These are phyloP conservation scores for Fusarium palustre DNA, from an alignment of 2,329 filamentous ascomycete species.

Conservation along the genomic window DNA sequence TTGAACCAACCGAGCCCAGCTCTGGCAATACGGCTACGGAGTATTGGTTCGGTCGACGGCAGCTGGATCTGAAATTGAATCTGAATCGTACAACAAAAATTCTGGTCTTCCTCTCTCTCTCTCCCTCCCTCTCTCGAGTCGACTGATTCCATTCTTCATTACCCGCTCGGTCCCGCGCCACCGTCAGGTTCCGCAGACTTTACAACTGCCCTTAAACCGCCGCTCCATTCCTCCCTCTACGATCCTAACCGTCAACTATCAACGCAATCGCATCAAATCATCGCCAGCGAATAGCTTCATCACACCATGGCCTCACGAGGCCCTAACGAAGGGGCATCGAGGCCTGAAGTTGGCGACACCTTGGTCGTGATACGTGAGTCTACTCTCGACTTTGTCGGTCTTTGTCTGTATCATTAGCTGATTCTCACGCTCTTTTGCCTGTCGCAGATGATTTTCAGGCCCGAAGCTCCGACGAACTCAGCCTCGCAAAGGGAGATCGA, in stretches of 20 bases:
- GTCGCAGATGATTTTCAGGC: conserved; percentile 87
- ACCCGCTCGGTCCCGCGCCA: conserved; percentile 29
- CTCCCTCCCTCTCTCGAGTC: conserved; percentile 27
- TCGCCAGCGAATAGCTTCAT: conserved; percentile 37
- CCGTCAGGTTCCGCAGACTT: conserved; percentile 38
- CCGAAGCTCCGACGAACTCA: conserved; percentile 92
- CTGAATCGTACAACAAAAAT: not conserved
- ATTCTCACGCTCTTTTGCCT: conserved; percentile 27
- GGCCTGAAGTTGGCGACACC: conserved; percentile 73
- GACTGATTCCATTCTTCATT: conserved; percentile 15
- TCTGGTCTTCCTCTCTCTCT: too few relatives aligned
- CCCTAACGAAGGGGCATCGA: conserved; percentile 53
- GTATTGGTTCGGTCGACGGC: conserved; percentile 43
- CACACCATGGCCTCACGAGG: conserved; percentile 58
- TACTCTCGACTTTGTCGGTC: conserved; percentile 40
- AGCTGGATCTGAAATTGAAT: conserved; percentile 10
- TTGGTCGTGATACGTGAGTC: conserved; percentile 78
- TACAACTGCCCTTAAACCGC: conserved; percentile 41
- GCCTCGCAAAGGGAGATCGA: conserved; percentile 83
- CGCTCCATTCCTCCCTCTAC: conserved; percentile 37
- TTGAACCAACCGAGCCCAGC: conserved; percentile 32
- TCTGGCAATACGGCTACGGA: conserved; percentile 35
- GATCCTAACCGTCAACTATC: conserved; percentile 38
- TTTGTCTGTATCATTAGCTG: conserved; percentile 16
- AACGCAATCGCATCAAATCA: conserved; percentile 29